A percentile compares a stretch with the other conserved stretches of the same genome.
phyloP scores from a whole-genome alignment of 768 basidiomycete genomes.

The Russula sp. region DNA sequence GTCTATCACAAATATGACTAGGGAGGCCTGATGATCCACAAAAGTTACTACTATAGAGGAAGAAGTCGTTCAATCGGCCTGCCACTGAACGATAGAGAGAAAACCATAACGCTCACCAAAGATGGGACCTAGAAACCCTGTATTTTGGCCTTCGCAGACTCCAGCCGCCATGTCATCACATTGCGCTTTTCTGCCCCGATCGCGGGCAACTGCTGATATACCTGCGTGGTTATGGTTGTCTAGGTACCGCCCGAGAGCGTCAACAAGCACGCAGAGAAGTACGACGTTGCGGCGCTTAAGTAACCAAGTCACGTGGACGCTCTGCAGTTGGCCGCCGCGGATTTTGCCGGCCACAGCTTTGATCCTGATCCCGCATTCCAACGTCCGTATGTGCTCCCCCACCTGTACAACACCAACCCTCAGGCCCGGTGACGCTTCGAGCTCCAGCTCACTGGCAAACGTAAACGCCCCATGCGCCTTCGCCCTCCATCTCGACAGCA shows the following conservation, averaged over 20 bases:
- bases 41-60: too few relatives aligned
- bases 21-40: too few relatives aligned
- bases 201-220: conserved; percentile 32
- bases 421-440: conserved; percentile 44
- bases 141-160: too few relatives aligned
- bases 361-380: too few relatives aligned
- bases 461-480: conserved; percentile 28
- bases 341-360: conserved; percentile 33
- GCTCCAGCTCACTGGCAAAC: conserved; percentile 33
- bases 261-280: conserved; percentile 31
- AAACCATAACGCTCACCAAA: too few relatives aligned
- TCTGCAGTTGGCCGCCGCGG: conserved; percentile 43
- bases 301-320: conserved; percentile 44
- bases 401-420: conserved; percentile 19
- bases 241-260: conserved; percentile 27
- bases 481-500: conserved; percentile 31
- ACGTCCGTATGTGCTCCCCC: conserved; percentile 8
- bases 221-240: conserved; percentile 31
- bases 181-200: conserved; percentile 30
- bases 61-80: too few relatives aligned
- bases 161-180: too few relatives aligned
- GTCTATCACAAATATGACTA: too few relatives aligned
- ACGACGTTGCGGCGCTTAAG: too few relatives aligned
- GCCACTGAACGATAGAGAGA: too few relatives aligned
- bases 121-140: too few relatives aligned